A percentile compares a stretch with the other conserved stretches of the same genome.
Conservation (phyloP, 2,329 filamentous ascomycete genomes). For the Ophiosphaerella herpotricha region DNA sequence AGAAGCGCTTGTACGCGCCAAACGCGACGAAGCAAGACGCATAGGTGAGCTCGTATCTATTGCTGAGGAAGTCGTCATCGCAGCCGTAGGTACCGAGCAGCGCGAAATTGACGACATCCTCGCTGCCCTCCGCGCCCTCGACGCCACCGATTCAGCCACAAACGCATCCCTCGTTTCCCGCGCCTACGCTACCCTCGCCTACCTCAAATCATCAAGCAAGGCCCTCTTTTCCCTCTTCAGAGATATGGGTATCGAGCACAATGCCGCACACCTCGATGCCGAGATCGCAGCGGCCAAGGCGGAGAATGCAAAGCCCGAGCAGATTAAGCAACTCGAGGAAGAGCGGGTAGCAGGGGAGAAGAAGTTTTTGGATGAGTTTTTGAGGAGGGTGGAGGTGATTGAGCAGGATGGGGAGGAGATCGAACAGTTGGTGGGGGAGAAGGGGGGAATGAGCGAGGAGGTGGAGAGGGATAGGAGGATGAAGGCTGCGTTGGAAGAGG, state of each 20-base stretch:
- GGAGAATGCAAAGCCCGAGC: conserved; percentile 49
- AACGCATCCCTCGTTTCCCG: conserved; percentile 26
- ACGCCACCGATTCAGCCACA: conserved; percentile 39
- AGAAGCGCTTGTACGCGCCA: conserved; percentile 55
- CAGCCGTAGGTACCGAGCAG: conserved; percentile 58
- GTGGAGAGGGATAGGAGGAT: conserved; percentile 54
- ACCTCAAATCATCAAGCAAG: conserved; percentile 48
- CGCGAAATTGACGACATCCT: conserved; percentile 55
- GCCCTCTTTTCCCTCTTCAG: conserved; percentile 51
- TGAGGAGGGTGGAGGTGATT: conserved; percentile 47
- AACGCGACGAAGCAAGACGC: conserved; percentile 55
- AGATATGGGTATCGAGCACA: conserved; percentile 55
- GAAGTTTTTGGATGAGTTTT: conserved; percentile 39
- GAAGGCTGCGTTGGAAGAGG: conserved; percentile 57
- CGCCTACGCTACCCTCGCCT: conserved; percentile 30
- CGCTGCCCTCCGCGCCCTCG: conserved; percentile 46
- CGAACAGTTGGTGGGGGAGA: conserved; percentile 31
- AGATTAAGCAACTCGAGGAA: conserved; percentile 44
- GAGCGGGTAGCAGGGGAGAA: conserved; percentile 40
- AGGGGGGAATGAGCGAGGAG: conserved; percentile 34
- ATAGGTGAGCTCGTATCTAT: conserved; percentile 56
- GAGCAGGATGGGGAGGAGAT: conserved; percentile 41
- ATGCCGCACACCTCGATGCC: conserved; percentile 58
- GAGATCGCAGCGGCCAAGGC: conserved; percentile 59
- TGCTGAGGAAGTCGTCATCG: conserved; percentile 57